These are phyloP conservation scores for Apiospora saccharicola DNA, from an alignment of 2,329 filamentous ascomycete genomes.

Conservation along the genomic window DNA sequence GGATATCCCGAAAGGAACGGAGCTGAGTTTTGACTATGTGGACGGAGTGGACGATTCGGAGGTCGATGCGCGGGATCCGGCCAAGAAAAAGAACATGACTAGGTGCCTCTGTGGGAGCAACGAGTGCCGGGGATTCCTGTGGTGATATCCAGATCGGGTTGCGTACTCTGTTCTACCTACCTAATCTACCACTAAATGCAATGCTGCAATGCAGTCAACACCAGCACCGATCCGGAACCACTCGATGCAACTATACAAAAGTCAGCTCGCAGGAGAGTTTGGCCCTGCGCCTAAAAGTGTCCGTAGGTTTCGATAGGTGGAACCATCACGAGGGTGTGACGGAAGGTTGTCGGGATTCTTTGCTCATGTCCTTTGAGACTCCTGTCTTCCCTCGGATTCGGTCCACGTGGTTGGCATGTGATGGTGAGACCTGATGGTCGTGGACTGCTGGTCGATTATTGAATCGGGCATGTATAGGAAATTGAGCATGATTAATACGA, in stretches of 20 bases:
- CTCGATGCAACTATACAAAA: not conserved
- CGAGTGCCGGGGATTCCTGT: slow-evolving; percentile 74
- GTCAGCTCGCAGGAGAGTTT: slow-evolving; percentile 7
- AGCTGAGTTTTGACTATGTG: slow-evolving; percentile 83
- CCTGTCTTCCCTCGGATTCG: not conserved
- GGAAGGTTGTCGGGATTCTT: slow-evolving; percentile 13
- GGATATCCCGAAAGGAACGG: slow-evolving; percentile 69
- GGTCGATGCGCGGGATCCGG: slow-evolving; percentile 57
- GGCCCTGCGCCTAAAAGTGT: slow-evolving; percentile 11
- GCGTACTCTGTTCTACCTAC: too few species aligned
- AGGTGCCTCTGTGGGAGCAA: slow-evolving; percentile 67
- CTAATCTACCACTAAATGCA: too few species aligned
- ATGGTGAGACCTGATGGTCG: not conserved
- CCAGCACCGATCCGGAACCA: not conserved
- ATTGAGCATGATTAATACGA: not conserved
- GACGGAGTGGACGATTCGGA: slow-evolving; percentile 65
- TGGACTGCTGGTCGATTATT: not conserved
- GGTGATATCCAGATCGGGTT: slow-evolving; percentile 50
- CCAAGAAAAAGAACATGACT: slow-evolving; percentile 61
- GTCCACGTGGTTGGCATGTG: slow-evolving; percentile 2
- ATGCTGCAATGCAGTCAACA: not conserved
- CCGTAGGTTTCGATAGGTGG: not conserved
- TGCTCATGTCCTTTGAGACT: not conserved
- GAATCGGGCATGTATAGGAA: not conserved
- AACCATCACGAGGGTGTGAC: slow-evolving; percentile 7